Evolutionary conservation across 148 eudicot genomes (phyloP).

Genomic region (Persicaria tinctoria): DNA sequence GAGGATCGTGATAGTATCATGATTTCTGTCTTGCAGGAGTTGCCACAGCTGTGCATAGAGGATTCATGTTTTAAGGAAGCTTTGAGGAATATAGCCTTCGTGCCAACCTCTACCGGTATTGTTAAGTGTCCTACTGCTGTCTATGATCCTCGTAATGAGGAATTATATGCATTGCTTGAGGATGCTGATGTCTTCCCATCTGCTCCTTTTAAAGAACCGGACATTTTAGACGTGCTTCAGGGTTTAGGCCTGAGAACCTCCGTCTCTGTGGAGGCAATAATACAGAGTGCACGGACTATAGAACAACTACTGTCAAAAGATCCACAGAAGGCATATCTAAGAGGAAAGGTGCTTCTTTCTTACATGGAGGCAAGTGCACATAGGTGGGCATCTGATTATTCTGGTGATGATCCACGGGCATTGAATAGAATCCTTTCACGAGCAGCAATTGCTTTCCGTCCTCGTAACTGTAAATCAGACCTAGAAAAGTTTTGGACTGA

Average conservation of each 20-base stretch:
- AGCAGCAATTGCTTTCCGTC: constrained; percentile 70
- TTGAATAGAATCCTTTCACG: constrained; percentile 68
- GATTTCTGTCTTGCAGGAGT: constrained; percentile 73
- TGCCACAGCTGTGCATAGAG: constrained; percentile 84
- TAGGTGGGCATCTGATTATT: constrained; percentile 56
- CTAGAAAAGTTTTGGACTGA: constrained; percentile 91
- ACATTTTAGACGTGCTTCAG: constrained; percentile 68
- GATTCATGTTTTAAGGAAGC: constrained; percentile 65
- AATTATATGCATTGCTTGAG: constrained; percentile 70
- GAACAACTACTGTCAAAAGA: constrained; percentile 58
- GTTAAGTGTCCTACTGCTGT: constrained; percentile 53
- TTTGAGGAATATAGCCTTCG: constrained; percentile 66
- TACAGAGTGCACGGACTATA: constrained; percentile 77
- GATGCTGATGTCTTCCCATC: constrained; percentile 82
- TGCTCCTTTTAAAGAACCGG: constrained; percentile 54
- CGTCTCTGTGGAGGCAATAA: constrained; percentile 69
- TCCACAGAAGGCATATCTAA: constrained; percentile 57
- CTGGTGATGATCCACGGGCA: constrained; percentile 51
- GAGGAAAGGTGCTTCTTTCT: constrained; percentile 79
- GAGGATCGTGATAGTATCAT: constrained; percentile 71
- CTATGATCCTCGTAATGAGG: constrained; percentile 96
- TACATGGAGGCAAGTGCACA: constrained; percentile 93
- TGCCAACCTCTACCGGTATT: constrained; percentile 63
- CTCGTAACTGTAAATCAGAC: constrained; percentile 63
- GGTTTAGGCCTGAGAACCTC: constrained; percentile 74